phyloP scores from a whole-genome alignment of 805 yeast species.

The Pichia exigua region DNA sequence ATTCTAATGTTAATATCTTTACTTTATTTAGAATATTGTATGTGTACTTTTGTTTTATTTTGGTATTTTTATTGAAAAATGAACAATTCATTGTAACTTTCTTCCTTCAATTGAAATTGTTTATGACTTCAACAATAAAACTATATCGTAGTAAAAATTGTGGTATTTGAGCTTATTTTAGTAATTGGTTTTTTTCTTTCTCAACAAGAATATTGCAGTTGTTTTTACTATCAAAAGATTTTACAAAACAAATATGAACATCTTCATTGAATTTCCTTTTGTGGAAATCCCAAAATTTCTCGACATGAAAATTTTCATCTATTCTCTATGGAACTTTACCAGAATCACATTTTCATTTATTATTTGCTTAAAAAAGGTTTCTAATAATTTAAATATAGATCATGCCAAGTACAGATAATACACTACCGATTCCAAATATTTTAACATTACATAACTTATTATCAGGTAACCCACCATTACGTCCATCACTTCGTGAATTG shows the following conservation, averaged over 20 bases:
- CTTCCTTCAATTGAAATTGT: too few species aligned
- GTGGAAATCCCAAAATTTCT: neutral
- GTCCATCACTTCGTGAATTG: conserved; percentile 11
- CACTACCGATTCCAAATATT: conserved; percentile 10
- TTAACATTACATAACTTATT: conserved; percentile 6
- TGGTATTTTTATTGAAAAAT: too few species aligned
- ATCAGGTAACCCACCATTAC: conserved; percentile 9
- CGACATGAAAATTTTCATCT: neutral
- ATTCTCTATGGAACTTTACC: neutral
- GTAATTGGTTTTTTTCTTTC: too few species aligned
- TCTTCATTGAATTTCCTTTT: neutral
- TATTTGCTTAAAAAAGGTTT: neutral
- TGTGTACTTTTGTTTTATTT: too few species aligned
- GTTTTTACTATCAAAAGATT: too few species aligned
- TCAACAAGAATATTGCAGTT: too few species aligned
- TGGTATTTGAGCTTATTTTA: too few species aligned
- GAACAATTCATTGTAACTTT: too few species aligned
- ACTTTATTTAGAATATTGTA: too few species aligned
- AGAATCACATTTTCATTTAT: neutral
- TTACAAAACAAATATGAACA: neutral
- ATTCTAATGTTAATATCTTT: too few species aligned
- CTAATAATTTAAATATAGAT: neutral
- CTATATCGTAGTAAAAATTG: too few species aligned
- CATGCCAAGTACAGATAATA: conserved; percentile 10
- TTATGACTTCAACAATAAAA: too few species aligned